Conservation (phyloP, 1,284 basidiomycete genomes). For the Cystodermella granulosa region DNA sequence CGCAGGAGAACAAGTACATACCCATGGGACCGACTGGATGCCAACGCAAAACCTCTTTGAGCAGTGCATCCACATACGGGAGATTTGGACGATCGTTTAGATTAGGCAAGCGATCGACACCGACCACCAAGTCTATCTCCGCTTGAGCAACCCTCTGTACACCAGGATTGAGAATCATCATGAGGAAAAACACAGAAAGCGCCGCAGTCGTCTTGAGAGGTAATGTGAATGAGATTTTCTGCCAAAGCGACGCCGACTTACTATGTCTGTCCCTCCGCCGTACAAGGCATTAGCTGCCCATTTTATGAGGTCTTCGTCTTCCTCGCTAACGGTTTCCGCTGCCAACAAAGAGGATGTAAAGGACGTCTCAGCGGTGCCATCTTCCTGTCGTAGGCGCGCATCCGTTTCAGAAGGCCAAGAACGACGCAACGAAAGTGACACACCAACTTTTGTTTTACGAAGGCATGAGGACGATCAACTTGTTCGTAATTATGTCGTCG, state of each 20-base stretch:
- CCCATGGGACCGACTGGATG: background rate
- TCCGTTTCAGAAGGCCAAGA: background rate
- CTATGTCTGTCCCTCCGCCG: background rate
- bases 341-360: background rate
- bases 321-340: background rate
- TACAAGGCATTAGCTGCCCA: background rate
- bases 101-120: background rate
- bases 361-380: background rate
- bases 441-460: background rate
- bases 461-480: background rate
- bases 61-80: background rate
- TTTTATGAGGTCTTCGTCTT: background rate
- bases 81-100: background rate
- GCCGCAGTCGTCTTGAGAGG: background rate
- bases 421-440: background rate
- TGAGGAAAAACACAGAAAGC: background rate
- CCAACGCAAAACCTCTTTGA: background rate
- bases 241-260: background rate
- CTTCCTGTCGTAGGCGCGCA: background rate
- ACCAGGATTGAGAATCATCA: background rate
- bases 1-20: background rate
- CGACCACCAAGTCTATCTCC: background rate
- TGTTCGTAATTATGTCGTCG: background rate
- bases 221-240: background rate
- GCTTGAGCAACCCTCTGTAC: background rate